Percentiles rank a stretch among this genome's conserved stretches.
Evolutionary conservation across 2,329 filamentous ascomycete species (phyloP).

Genomic region (Tolypocladium cylindrosporum): DNA sequence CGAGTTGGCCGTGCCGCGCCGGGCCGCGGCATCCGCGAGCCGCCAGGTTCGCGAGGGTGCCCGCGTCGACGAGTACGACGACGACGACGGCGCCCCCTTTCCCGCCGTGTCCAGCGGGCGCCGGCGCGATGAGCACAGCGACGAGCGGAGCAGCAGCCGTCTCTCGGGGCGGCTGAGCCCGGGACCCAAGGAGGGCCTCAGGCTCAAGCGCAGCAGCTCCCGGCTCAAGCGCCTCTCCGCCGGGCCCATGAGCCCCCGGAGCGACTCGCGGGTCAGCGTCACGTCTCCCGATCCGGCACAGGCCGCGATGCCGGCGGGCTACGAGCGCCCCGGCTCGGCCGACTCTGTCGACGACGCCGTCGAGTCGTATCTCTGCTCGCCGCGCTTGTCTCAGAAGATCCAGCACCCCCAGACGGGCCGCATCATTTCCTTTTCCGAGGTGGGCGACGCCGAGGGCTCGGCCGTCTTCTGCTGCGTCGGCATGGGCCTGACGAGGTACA

Average conservation of each 20-base stretch:
- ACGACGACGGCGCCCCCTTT: conserved; percentile 59
- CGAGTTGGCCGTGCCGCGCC: conserved; percentile 10
- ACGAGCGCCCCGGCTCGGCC: conserved; percentile 66
- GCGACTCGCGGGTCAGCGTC: conserved; percentile 23
- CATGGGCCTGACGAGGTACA: conserved; percentile 92
- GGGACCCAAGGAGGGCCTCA: conserved; percentile 32
- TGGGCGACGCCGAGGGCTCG: conserved; percentile 83
- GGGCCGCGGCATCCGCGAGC: not conserved
- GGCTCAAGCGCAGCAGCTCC: conserved; percentile 45
- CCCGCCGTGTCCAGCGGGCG: conserved; percentile 56
- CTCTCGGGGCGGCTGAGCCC: conserved; percentile 39
- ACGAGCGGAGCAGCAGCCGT: conserved; percentile 33
- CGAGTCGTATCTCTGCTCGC: conserved; percentile 71
- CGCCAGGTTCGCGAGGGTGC: conserved; percentile 1
- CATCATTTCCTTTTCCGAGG: conserved; percentile 90
- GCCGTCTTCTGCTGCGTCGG: conserved; percentile 95
- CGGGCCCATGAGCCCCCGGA: conserved; percentile 30
- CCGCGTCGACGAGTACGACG: conserved; percentile 23
- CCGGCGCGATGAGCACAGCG: conserved; percentile 38
- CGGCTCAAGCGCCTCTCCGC: conserved; percentile 48
- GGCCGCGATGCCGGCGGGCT: conserved; percentile 34
- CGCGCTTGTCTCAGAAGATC: conserved; percentile 80
- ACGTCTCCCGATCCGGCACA: conserved; percentile 15
- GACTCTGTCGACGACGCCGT: conserved; percentile 89
- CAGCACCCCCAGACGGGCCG: conserved; percentile 77